Percentiles rank a stretch among this genome's conserved stretches.
Conservation (phyloP, 768 basidiomycete genomes). For the Phylloporus rhodoxanthus region DNA sequence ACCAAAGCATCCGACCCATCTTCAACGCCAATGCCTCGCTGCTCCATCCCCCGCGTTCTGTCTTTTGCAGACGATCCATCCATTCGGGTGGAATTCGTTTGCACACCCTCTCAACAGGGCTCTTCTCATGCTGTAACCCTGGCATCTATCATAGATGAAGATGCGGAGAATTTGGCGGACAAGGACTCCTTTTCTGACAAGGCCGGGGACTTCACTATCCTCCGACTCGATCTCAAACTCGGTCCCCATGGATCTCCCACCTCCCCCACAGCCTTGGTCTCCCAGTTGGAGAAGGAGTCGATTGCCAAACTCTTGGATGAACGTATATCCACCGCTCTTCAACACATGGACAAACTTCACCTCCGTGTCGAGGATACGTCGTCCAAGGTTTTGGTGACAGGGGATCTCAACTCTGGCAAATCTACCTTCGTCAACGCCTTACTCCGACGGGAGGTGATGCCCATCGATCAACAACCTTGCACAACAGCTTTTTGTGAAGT, state of each 20-base stretch:
- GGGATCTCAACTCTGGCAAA: conserved; percentile 97
- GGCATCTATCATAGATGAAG: conserved; percentile 37
- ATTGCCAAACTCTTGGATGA: conserved; percentile 90
- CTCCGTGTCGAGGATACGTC: conserved; percentile 85
- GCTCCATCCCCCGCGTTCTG: conserved; percentile 58
- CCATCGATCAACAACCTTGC: conserved; percentile 96
- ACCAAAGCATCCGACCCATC: conserved; percentile 20
- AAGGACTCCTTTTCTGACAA: conserved; percentile 37
- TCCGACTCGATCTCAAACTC: conserved; percentile 89
- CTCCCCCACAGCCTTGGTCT: conserved; percentile 67
- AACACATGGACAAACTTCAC: conserved; percentile 80
- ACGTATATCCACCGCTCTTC: conserved; percentile 64
- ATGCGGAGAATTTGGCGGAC: conserved; percentile 25
- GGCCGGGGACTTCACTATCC: conserved; percentile 70
- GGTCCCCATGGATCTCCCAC: conserved; percentile 64
- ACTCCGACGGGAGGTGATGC: conserved; percentile 86
- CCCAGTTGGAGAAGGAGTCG: conserved; percentile 87
- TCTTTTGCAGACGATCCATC: conserved; percentile 83
- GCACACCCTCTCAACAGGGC: conserved; percentile 44
- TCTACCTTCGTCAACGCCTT: conserved; percentile 97
- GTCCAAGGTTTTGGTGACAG: conserved; percentile 95
- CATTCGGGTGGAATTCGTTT: conserved; percentile 58
- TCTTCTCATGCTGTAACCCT: conserved; percentile 57
- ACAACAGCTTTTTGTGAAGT: conserved; percentile 98
- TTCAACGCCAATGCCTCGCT: conserved; percentile 28